These are phyloP conservation scores for Fusarium redolens DNA, from an alignment of 2,329 filamentous ascomycete species.

Conservation along the genomic window DNA sequence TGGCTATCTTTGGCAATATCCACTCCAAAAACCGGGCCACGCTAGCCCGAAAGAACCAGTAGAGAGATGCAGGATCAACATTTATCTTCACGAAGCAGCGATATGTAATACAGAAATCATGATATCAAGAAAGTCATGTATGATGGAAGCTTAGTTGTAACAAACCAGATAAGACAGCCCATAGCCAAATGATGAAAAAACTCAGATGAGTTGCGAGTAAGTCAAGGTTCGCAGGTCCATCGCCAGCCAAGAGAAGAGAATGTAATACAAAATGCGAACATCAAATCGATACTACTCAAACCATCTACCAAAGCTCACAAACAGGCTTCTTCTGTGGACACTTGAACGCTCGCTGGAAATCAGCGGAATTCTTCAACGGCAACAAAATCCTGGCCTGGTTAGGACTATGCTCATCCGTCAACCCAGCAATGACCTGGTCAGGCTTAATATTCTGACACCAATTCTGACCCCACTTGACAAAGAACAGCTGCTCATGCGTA, in stretches of 20 bases:
- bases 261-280: neutral
- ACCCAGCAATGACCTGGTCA: conserved; percentile 65
- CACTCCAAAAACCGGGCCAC: neutral
- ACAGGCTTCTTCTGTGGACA: conserved; percentile 74
- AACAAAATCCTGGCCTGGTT: conserved; percentile 71
- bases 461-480: conserved; percentile 71
- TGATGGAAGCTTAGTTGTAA: neutral
- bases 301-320: conserved; percentile 74
- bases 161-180: too few species aligned
- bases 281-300: too few species aligned
- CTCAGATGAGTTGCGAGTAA: too few species aligned
- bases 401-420: conserved; percentile 75
- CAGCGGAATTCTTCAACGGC: conserved; percentile 74
- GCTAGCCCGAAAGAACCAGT: neutral
- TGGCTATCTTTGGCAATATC: neutral
- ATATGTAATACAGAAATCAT: neutral
- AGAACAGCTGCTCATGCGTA: conserved; percentile 76
- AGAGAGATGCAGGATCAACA: neutral
- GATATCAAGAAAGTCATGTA: neutral
- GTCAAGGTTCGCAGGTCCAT: accelerated
- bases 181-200: accelerated
- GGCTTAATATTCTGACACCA: conserved; percentile 76
- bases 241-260: too few species aligned
- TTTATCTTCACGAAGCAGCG: neutral
- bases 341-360: conserved; percentile 75